phyloP scores from a whole-genome alignment of 1,139 yeast genomes.

The Candida sp. region DNA sequence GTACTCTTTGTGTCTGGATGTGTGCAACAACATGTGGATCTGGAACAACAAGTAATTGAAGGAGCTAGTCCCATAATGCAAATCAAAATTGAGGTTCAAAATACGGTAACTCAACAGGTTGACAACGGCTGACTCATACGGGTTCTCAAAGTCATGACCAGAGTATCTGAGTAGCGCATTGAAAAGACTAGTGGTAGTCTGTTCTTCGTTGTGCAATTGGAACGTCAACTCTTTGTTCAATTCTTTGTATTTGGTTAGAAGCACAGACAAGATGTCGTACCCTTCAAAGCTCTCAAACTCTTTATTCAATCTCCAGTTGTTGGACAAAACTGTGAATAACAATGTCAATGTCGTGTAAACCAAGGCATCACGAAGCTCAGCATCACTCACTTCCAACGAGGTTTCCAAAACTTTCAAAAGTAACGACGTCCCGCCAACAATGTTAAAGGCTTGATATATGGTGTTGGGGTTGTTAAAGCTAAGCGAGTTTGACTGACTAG shows the following conservation, averaged over 20 bases:
- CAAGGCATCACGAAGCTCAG: constrained; percentile 21
- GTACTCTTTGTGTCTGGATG: constrained; percentile 50
- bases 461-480: constrained; percentile 23
- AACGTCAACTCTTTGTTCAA: constrained; percentile 24
- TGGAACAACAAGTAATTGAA: constrained; percentile 59
- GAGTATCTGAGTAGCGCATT: constrained; percentile 25
- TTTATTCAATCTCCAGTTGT: constrained; percentile 41
- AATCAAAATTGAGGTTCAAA: constrained; percentile 38
- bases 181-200: constrained; percentile 18
- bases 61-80: constrained; percentile 42
- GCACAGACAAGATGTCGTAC: constrained; percentile 38
- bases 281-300: constrained; percentile 51
- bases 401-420: constrained; percentile 35
- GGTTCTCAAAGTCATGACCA: constrained; percentile 29
- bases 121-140: constrained; percentile 32
- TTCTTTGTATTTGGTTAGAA: constrained; percentile 33
- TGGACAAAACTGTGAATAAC: constrained; percentile 30
- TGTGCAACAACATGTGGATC: constrained; percentile 54
- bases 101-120: constrained; percentile 33
- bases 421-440: constrained; percentile 41
- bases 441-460: constrained; percentile 34
- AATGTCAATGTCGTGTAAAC: constrained; percentile 27
- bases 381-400: constrained; percentile 19
- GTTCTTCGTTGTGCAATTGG: constrained; percentile 11
- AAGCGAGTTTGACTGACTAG: constrained; percentile 20